Evolutionary conservation across 805 yeast genomes (phyloP).

Genomic region (Ogataea chonburiensis): DNA sequence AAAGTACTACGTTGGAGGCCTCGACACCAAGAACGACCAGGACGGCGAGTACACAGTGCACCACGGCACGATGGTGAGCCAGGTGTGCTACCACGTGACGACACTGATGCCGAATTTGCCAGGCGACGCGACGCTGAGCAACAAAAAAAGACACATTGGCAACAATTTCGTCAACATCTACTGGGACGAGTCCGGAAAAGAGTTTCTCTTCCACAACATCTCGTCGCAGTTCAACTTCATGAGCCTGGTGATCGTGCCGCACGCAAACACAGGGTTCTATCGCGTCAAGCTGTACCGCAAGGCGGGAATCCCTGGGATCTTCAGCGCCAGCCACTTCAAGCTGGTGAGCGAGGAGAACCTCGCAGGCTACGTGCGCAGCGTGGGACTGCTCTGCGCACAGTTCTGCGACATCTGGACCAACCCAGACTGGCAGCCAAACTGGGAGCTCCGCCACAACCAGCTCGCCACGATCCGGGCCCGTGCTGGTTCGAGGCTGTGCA

Average conservation of each 20-base stretch:
- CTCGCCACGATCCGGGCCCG: conserved; percentile 32
- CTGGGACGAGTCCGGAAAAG: conserved; percentile 70
- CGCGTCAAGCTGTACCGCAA: conserved; percentile 64
- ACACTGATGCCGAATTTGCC: conserved; percentile 70
- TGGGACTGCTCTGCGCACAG: conserved; percentile 62
- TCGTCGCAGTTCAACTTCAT: conserved; percentile 81
- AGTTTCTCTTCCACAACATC: conserved; percentile 62
- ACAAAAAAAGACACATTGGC: conserved; percentile 84
- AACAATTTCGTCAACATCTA: conserved; percentile 79
- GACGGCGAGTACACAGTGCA: conserved; percentile 77
- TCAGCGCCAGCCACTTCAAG: conserved; percentile 75
- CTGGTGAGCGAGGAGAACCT: conserved; percentile 59
- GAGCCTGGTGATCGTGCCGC: conserved; percentile 73
- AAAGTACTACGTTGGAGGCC: conserved; percentile 68
- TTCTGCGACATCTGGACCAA: conserved; percentile 77
- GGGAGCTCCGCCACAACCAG: conserved; percentile 67
- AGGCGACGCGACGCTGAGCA: conserved; percentile 42
- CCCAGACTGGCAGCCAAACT: conserved; percentile 56
- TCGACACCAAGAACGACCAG: conserved; percentile 63
- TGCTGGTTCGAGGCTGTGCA: conserved; percentile 7
- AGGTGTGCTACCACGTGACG: conserved; percentile 73
- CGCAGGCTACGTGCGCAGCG: conserved; percentile 62
- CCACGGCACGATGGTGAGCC: conserved; percentile 71
- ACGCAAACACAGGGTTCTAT: conserved; percentile 37
- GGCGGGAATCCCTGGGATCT: conserved; percentile 71